phyloP scores from a whole-genome alignment of 805 yeast genomes.

The Kazachstania taianensis region DNA sequence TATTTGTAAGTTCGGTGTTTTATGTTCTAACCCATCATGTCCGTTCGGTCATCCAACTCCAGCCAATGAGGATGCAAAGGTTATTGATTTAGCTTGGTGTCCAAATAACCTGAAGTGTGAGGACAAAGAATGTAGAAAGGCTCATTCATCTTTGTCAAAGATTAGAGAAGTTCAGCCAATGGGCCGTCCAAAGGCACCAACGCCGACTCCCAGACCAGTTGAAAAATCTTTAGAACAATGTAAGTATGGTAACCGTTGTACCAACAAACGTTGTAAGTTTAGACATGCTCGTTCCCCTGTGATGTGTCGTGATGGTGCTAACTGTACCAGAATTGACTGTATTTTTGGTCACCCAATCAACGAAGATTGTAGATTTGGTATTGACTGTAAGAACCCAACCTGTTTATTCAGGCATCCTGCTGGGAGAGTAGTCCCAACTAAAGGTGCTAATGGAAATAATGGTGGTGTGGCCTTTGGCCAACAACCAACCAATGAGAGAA shows the following conservation, averaged over 20 bases:
- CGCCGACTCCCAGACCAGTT: conserved; percentile 15
- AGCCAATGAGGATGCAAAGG: conserved; percentile 63
- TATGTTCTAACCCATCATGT: conserved; percentile 70
- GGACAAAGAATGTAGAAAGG: conserved; percentile 53
- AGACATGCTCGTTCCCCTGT: conserved; percentile 73
- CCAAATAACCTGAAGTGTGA: conserved; percentile 54
- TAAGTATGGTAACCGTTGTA: conserved; percentile 66
- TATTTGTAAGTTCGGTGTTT: conserved; percentile 65
- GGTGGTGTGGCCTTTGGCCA: conserved; percentile 15
- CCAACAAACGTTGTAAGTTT: conserved; percentile 66
- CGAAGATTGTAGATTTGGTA: conserved; percentile 73
- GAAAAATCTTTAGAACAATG: conserved; percentile 69
- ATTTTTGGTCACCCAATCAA: conserved; percentile 70
- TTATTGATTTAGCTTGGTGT: conserved; percentile 67
- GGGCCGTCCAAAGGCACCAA: conserved; percentile 18
- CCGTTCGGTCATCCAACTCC: conserved; percentile 92
- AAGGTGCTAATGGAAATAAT: conserved; percentile 13
- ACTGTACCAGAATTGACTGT: conserved; percentile 74
- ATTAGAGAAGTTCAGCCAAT: conserved; percentile 30
- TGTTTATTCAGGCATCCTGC: conserved; percentile 78
- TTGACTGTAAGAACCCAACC: conserved; percentile 56
- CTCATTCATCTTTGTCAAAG: conserved; percentile 72
- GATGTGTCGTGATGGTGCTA: conserved; percentile 73
- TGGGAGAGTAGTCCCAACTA: conserved; percentile 42
- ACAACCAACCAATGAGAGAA: conserved; percentile 44